These are phyloP conservation scores for Oropetium thomaeum DNA, from an alignment of 176 grass and related monocot species.

Conservation along the genomic window DNA sequence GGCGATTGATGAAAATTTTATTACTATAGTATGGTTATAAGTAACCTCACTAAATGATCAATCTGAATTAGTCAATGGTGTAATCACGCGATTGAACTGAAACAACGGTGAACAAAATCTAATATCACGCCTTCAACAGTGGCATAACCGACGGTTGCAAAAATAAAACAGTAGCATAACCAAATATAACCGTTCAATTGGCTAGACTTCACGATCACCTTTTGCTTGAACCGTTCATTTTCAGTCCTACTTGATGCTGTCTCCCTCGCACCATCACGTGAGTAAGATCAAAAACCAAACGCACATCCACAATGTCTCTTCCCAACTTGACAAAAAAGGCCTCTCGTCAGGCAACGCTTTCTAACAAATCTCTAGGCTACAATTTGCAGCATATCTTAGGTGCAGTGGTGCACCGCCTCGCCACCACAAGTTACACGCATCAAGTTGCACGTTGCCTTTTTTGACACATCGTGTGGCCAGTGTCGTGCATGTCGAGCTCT, in stretches of 20 bases:
- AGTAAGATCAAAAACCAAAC: constrained; percentile 9
- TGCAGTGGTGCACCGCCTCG: not conserved
- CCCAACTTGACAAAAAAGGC: constrained; percentile 31
- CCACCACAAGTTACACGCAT: constrained; percentile 25
- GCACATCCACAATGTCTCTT: not conserved
- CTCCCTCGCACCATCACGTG: constrained; percentile 32
- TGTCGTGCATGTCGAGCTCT: not conserved
- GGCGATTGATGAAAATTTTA: not conserved
- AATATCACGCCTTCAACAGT: constrained; percentile 12
- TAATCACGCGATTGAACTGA: not conserved
- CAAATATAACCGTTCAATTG: constrained; percentile 5
- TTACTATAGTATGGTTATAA: too few relatives aligned
- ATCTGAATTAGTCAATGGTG: not conserved
- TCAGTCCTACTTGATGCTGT: constrained; percentile 9
- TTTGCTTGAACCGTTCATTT: not conserved
- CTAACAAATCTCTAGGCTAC: constrained; percentile 22
- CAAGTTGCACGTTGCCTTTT: constrained; percentile 48
- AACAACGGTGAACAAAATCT: not conserved
- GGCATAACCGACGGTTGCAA: not conserved
- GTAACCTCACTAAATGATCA: not conserved
- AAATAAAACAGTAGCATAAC: not conserved
- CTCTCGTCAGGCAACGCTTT: not conserved
- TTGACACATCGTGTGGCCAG: constrained; percentile 25
- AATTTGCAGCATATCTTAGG: constrained; percentile 10
- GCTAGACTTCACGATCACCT: constrained; percentile 26